Conservation (phyloP, 2,329 filamentous ascomycete species). For the Rhytidhysteron rufulum region DNA sequence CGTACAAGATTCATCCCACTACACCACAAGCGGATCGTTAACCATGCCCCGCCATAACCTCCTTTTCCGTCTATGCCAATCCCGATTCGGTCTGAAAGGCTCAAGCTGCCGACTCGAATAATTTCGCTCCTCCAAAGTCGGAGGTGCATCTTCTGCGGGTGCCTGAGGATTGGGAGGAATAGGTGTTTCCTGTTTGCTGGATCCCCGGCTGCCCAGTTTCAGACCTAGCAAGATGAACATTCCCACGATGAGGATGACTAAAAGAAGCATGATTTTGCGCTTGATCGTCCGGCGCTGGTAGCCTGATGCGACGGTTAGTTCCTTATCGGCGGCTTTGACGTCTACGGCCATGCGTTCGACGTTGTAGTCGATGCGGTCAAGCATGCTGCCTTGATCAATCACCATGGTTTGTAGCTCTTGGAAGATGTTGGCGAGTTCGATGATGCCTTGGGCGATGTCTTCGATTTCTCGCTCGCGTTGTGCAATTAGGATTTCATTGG, state of each 20-base stretch:
- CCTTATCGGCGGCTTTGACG: slow-evolving; percentile 88
- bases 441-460: slow-evolving; percentile 96
- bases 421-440: slow-evolving; percentile 94
- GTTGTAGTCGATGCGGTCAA: slow-evolving; percentile 68
- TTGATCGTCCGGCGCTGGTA: slow-evolving; percentile 89
- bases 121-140: slow-evolving; percentile 6
- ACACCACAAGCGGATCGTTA: slow-evolving; percentile 9
- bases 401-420: slow-evolving; percentile 93
- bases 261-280: slow-evolving; percentile 85
- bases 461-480: slow-evolving; percentile 96
- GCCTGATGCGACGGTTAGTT: slow-evolving; percentile 79
- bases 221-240: slow-evolving; percentile 79
- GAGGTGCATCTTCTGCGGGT: slow-evolving; percentile 12
- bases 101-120: slow-evolving; percentile 14
- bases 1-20: too few species aligned
- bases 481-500: slow-evolving; percentile 72
- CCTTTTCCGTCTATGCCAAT: slow-evolving; percentile 34
- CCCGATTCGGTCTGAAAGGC: slow-evolving; percentile 16
- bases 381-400: slow-evolving; percentile 50
- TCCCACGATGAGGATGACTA: slow-evolving; percentile 77
- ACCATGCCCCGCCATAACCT: slow-evolving; percentile 22
- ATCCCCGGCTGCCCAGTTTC: slow-evolving; percentile 62
- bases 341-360: slow-evolving; percentile 93
- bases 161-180: slow-evolving; percentile 11
- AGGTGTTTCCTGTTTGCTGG: slow-evolving; percentile 12